phyloP scores from a whole-genome alignment of 2,329 filamentous ascomycete species.

The Colletotrichum horii region DNA sequence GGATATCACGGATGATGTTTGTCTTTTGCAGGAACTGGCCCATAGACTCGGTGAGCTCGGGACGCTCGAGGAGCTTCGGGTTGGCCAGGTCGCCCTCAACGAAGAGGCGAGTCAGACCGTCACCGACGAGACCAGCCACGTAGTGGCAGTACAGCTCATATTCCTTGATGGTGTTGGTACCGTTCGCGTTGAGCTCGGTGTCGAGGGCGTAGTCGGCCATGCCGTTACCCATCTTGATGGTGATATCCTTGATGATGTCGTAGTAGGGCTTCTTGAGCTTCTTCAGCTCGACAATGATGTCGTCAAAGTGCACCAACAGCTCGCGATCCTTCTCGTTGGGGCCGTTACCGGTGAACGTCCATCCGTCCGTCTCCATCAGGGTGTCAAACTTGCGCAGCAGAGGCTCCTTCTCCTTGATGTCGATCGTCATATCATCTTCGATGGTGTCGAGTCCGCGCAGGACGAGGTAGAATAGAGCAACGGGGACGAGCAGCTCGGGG shows the following conservation, averaged over 20 bases:
- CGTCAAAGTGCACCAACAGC: constrained; percentile 89
- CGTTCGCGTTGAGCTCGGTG: constrained; percentile 78
- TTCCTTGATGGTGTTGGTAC: constrained; percentile 82
- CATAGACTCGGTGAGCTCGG: constrained; percentile 91
- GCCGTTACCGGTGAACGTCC: constrained; percentile 87
- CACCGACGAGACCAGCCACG: constrained; percentile 96
- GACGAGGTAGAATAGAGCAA: constrained; percentile 91
- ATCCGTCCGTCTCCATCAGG: constrained; percentile 81
- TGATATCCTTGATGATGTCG: constrained; percentile 90
- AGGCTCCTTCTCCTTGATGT: constrained; percentile 81
- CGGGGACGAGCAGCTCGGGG: constrained; percentile 87
- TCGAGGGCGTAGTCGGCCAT: constrained; percentile 97
- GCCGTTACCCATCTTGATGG: constrained; percentile 93
- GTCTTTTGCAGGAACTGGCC: constrained; percentile 97
- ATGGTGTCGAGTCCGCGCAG: constrained; percentile 96
- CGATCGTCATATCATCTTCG: constrained; percentile 96
- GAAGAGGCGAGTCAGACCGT: constrained; percentile 89
- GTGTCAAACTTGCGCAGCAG: constrained; percentile 83
- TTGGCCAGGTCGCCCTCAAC: constrained; percentile 88
- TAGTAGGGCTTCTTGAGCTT: constrained; percentile 85
- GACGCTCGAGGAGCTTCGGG: constrained; percentile 77
- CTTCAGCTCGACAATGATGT: constrained; percentile 85
- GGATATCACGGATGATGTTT: constrained; percentile 96
- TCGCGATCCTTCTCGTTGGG: constrained; percentile 94
- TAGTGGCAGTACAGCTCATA: constrained; percentile 99